Percentiles rank a stretch among this genome's conserved stretches.
phyloP scores from a whole-genome alignment of 345 rosid species.

The Populus alba region DNA sequence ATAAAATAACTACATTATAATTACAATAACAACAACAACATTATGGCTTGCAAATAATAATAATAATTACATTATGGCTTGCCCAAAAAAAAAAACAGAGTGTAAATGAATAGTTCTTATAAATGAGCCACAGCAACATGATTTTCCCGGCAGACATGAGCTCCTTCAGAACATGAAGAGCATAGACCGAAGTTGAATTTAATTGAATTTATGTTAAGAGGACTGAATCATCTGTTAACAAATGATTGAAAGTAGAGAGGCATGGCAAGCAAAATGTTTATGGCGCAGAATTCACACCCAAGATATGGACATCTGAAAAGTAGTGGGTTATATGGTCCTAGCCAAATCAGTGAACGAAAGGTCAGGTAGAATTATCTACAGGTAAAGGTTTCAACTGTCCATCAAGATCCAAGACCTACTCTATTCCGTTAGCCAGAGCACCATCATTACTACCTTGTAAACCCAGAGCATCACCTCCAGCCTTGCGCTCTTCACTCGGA shows the following conservation, averaged over 20 bases:
- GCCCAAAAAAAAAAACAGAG: background rate
- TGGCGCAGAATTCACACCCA: slow-evolving; percentile 9
- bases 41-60: no score
- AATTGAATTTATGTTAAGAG: slow-evolving; percentile 27
- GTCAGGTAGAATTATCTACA: slow-evolving; percentile 34
- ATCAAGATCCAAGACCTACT: slow-evolving; percentile 13
- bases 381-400: slow-evolving; percentile 22
- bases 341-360: slow-evolving; percentile 25
- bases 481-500: slow-evolving; percentile 25
- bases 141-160: no score
- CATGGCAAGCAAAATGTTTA: slow-evolving; percentile 19
- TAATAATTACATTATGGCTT: no score
- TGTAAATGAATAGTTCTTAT: background rate
- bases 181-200: background rate
- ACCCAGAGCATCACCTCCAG: slow-evolving; percentile 16
- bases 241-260: slow-evolving; percentile 18
- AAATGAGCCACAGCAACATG: background rate
- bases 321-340: slow-evolving; percentile 21
- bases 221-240: slow-evolving; percentile 24
- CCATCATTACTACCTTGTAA: slow-evolving; percentile 14
- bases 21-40: no score
- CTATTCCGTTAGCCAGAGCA: slow-evolving; percentile 20
- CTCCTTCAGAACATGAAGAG: background rate
- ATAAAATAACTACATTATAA: no score
- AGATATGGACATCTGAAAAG: slow-evolving; percentile 16